These are phyloP conservation scores for Chlamydomonas incerta DNA, from an alignment of 139 green algal species.

Conservation along the genomic window DNA sequence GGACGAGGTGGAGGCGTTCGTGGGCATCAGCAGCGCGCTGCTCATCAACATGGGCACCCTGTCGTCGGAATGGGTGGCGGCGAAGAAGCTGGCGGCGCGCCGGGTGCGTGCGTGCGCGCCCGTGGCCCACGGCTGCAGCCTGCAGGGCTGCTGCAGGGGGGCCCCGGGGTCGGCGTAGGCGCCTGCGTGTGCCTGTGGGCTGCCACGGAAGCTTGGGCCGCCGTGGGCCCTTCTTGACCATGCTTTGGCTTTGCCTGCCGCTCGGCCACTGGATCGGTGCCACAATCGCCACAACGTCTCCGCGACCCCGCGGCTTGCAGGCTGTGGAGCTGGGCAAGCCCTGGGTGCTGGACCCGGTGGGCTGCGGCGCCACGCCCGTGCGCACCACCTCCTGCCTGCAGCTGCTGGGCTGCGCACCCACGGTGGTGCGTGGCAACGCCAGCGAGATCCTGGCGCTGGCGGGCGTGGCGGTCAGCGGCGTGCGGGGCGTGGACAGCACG, in stretches of 20 bases:
- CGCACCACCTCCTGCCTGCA: slow-evolving; percentile 67
- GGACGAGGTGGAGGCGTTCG: slow-evolving; percentile 83
- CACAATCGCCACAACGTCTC: no score
- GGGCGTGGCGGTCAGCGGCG: slow-evolving; percentile 51
- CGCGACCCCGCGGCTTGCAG: no score
- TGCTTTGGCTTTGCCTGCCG: no score
- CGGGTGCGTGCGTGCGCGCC: slow-evolving; percentile 48
- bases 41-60: slow-evolving; percentile 89
- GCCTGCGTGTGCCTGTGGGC: no score
- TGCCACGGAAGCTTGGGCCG: no score
- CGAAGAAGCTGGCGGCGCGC: slow-evolving; percentile 75
- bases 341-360: slow-evolving; percentile 90
- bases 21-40: slow-evolving; percentile 65
- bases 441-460: slow-evolving; percentile 83
- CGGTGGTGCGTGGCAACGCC: slow-evolving; percentile 82
- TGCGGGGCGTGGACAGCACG: slow-evolving; percentile 78
- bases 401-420: slow-evolving; percentile 69
- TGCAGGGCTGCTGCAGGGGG: no score
- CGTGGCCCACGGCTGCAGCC: no score
- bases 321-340: slow-evolving; percentile 70
- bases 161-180: no score
- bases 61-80: slow-evolving; percentile 63
- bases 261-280: no score
- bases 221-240: no score
- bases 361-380: slow-evolving; percentile 78